Base-by-base conservation (phyloP, 148 eudicot species). In the Camellia granthamiana region DNA sequence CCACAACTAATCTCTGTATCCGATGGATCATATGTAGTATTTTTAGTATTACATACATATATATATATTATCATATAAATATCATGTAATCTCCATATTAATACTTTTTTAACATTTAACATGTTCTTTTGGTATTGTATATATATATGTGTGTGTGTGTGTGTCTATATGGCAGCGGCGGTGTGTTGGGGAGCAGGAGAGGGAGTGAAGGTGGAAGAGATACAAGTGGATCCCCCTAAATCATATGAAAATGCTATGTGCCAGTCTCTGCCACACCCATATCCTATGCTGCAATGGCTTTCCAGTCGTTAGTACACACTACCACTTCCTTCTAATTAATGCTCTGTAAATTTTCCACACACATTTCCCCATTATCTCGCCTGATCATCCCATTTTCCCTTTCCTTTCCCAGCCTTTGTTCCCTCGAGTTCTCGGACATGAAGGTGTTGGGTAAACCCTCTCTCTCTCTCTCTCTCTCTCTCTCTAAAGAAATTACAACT, bases 211-310 rank as follows among this genome's bases (percentile, higher is more conserved):
- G 76, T 88, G 74, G 87, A 88, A 70, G 88, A 88, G 78, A 88
- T 88, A 58, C 46, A 81, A 23, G 88, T 86, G 46, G 91, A 83
- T 4, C 80, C 91, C 11, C 91, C 91, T 3, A 81, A 75, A 77
- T 23, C 73, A 0, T 52, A 38, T 1, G 88, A 86, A 81, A 80
- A 86, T 88, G 85, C 19, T 81, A 5, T 86, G 51, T 63, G 86
- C 91, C 5, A 84, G 89, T 69, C 55, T 86, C 2, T 88, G 91
- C 66, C 91, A 88, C 72, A 83, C 89, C 18, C 89, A 88, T 60
- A 38, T 88, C 47, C 58, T 88, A 0, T 51, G 81, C 74, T 77
- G 77, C 80, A 44, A 61, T 6, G 89, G 87, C 23, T 63, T 78
- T 47, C 86, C 84, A 6, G 46, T 51, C 7, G 88, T 88, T n/a